These are phyloP conservation scores for Nepenthes mirabilis DNA, from an alignment of 148 eudicot genomes.

Conservation along the genomic window DNA sequence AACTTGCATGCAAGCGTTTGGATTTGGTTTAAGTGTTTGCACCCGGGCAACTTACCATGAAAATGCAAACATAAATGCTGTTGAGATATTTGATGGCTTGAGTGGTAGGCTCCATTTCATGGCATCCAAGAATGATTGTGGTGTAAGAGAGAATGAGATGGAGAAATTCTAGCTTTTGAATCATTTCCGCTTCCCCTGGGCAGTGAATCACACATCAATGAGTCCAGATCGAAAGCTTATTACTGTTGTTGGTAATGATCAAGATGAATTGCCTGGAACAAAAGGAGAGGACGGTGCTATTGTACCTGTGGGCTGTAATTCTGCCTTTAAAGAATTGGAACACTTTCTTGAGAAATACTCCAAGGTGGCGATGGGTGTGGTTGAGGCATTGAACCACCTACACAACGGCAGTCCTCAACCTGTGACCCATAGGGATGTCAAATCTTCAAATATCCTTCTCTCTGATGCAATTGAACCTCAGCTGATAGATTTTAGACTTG, in stretches of 20 bases:
- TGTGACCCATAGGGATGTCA: too few relatives aligned
- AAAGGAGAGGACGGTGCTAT: too few relatives aligned
- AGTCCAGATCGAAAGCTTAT: constrained; percentile 69
- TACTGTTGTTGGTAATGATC: constrained; percentile 77
- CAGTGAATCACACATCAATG: constrained; percentile 86
- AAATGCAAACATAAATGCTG: constrained; percentile 81
- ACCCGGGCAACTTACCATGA: constrained; percentile 71
- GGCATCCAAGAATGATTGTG: constrained; percentile 75
- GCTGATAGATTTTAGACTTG: too few relatives aligned
- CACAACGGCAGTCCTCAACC: too few relatives aligned
- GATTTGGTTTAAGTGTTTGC: constrained; percentile 68
- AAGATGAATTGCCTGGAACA: constrained; percentile 36
- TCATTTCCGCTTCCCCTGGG: constrained; percentile 75
- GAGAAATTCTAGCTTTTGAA: constrained; percentile 72
- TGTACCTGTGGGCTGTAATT: too few relatives aligned
- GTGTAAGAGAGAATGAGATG: constrained; percentile 71
- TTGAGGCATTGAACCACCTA: too few relatives aligned
- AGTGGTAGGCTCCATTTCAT: constrained; percentile 64
- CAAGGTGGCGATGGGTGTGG: too few relatives aligned
- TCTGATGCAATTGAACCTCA: too few relatives aligned
- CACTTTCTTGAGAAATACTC: too few relatives aligned
- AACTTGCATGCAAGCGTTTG: constrained; percentile 24
- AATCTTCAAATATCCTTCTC: too few relatives aligned
- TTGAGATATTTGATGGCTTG: constrained; percentile 57
- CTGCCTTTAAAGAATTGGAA: too few relatives aligned